A percentile compares a stretch with the other conserved stretches of the same genome.
phyloP scores from a whole-genome alignment of 2,329 filamentous ascomycete species.

The Trichoderma citrinoviride region DNA sequence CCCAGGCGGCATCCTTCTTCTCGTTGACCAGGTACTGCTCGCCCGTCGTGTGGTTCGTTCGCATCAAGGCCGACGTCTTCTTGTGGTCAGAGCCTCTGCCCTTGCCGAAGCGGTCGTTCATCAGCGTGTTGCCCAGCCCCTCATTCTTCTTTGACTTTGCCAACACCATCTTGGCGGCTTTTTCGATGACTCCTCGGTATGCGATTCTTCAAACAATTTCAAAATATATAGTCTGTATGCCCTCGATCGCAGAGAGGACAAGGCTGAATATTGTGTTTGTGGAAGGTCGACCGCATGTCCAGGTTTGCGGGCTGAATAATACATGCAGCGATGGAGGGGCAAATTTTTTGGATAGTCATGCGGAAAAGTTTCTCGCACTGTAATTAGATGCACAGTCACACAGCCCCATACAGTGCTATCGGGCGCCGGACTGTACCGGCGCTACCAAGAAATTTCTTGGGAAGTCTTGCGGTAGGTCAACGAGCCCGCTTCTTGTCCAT shows the following conservation, averaged over 20 bases:
- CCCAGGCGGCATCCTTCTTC: conserved; percentile 88
- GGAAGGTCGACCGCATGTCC: conserved; percentile 5
- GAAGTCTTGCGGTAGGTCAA: conserved; percentile 20
- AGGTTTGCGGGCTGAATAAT: conserved; percentile 36
- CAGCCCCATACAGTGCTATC: conserved; percentile 33
- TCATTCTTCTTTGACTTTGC: conserved; percentile 95
- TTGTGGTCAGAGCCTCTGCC: conserved; percentile 83
- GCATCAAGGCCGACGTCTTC: conserved; percentile 57
- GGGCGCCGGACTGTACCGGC: conserved; percentile 24
- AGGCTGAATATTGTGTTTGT: conserved; percentile 15
- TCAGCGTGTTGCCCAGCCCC: conserved; percentile 92
- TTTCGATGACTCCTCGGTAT: background rate
- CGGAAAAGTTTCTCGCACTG: conserved; percentile 30
- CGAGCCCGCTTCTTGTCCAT: conserved; percentile 19
- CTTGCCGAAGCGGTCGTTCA: conserved; percentile 98
- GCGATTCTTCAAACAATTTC: background rate
- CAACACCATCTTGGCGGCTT: conserved; percentile 49
- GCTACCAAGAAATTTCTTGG: conserved; percentile 34
- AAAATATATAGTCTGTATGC: background rate
- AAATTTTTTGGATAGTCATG: conserved; percentile 40
- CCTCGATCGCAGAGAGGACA: background rate
- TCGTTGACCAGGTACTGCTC: conserved; percentile 92
- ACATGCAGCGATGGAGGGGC: conserved; percentile 47
- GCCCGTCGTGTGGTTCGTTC: conserved; percentile 75
- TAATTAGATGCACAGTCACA: conserved; percentile 16